Evolutionary conservation across 176 grass and related monocot species (phyloP).

Genomic region (Paspalum vaginatum): DNA sequence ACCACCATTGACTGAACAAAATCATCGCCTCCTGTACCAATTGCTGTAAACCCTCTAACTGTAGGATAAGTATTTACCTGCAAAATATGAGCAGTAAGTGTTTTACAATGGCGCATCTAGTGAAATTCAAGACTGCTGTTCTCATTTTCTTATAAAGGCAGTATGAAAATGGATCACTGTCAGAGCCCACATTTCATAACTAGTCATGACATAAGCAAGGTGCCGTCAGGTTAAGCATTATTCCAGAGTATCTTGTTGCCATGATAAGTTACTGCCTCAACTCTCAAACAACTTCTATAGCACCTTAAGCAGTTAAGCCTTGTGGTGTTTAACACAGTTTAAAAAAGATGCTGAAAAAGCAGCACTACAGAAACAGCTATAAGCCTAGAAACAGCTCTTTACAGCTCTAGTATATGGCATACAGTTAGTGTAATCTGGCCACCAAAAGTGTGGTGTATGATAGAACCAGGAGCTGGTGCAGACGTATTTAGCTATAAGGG

Average conservation of each 20-base stretch:
- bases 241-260: not conserved
- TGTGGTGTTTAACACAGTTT: not conserved
- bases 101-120: not conserved
- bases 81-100: not conserved
- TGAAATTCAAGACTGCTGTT: not conserved
- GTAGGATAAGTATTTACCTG: conserved; percentile 84
- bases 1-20: conserved; percentile 84
- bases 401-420: not conserved
- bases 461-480: not conserved
- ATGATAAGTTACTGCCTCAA: not conserved
- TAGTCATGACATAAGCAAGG: not conserved
- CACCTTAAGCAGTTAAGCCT: not conserved
- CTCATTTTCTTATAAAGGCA: not conserved
- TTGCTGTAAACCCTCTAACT: conserved; percentile 79
- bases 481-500: not conserved
- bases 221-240: not conserved
- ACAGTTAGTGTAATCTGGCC: not conserved
- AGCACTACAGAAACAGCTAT: not conserved
- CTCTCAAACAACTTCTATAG: not conserved
- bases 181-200: not conserved
- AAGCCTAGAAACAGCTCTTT: too few relatives aligned
- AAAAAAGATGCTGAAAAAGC: not conserved
- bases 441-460: not conserved
- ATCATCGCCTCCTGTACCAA: conserved; percentile 79
- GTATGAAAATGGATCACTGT: not conserved